Evolutionary conservation across 2,329 filamentous ascomycete genomes (phyloP).

Genomic region (Venturia oleaginea): DNA sequence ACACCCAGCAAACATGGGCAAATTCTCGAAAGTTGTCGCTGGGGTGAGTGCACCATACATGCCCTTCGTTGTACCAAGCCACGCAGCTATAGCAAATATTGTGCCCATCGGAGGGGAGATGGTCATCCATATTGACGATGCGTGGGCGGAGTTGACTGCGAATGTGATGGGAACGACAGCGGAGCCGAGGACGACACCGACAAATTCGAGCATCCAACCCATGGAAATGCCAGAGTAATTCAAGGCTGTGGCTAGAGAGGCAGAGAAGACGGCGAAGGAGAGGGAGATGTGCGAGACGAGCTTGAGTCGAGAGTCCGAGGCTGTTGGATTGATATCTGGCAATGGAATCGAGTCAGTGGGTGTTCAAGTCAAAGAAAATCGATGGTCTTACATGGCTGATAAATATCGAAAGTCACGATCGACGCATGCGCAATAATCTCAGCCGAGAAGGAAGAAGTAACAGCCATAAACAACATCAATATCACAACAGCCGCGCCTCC

Average conservation of each 20-base stretch:
- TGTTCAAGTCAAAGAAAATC: neutral
- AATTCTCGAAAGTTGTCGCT: slow-evolving; percentile 13
- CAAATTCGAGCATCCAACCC: slow-evolving; percentile 13
- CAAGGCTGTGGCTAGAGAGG: slow-evolving; percentile 3
- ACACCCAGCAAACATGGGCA: slow-evolving; percentile 13
- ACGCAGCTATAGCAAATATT: slow-evolving; percentile 6
- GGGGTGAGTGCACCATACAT: slow-evolving; percentile 9
- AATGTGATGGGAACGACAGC: slow-evolving; percentile 6
- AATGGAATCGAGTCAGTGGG: neutral
- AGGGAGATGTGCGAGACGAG: slow-evolving; percentile 3
- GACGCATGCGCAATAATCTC: slow-evolving; percentile 10
- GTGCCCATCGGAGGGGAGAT: slow-evolving; percentile 9
- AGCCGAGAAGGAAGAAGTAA: slow-evolving; percentile 7
- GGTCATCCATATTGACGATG: slow-evolving; percentile 4
- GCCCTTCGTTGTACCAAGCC: slow-evolving; percentile 12
- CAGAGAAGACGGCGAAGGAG: slow-evolving; percentile 7
- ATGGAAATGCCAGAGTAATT: slow-evolving; percentile 12
- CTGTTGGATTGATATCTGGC: slow-evolving; percentile 4
- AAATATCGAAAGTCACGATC: slow-evolving; percentile 10
- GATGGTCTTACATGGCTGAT: slow-evolving; percentile 4
- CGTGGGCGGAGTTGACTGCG: neutral
- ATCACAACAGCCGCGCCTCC: slow-evolving; percentile 1
- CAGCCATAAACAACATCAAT: slow-evolving; percentile 9
- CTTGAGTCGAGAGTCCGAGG: slow-evolving; percentile 3
- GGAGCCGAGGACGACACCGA: slow-evolving; percentile 6